Evolutionary conservation across 306 rosid genomes (phyloP), one percentile per base, ranked within the genome.

Genomic region (Cajanus cajan): DNA sequence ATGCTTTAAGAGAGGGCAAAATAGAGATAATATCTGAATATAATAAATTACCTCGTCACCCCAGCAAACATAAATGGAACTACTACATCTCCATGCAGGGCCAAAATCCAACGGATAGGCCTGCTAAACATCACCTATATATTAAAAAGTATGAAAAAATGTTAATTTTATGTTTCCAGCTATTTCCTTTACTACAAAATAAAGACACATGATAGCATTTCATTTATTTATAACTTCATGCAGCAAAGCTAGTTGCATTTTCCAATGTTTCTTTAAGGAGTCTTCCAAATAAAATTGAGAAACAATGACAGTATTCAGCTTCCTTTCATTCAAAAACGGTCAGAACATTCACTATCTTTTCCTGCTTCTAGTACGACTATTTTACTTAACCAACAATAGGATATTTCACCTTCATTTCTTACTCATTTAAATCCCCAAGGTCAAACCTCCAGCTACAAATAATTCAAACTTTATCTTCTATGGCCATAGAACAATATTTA

Each of bases 71-170:
- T 45, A 82, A 95, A 90, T n/a, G 98, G 98, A 73, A 92, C 92
- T 15, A 90, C 89, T 59, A 83, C 83, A 81, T 89, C 92, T 72
- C 98, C 97, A 36, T 92, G 94, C 59, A 92, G 83, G 14, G 98
- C 97, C 87, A 95, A 83, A 86, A 95, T 89, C 98, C 98, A 95
- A 37, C 97, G 92, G 80, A 95, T 85, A 65, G 97, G 98, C 86
- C 96, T 88, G 85, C 96, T 92, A 84, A 95, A 95, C 85, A 95
- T 74, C 78, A 95, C 91, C 98, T 95, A 77, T 68, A 86, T 14
- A 70, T 40, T 52, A 72, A 78, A 78, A 83, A 66, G 78, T 24
- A 78, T 69, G 36, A 31, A 67, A 71, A 72, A 22, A 69, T 54
- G 70, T 79, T 40, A 79, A 50, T 34, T 37, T 74, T 67, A 48